Conservation (phyloP, 768 basidiomycete species). For the Collybiopsis confluens region DNA sequence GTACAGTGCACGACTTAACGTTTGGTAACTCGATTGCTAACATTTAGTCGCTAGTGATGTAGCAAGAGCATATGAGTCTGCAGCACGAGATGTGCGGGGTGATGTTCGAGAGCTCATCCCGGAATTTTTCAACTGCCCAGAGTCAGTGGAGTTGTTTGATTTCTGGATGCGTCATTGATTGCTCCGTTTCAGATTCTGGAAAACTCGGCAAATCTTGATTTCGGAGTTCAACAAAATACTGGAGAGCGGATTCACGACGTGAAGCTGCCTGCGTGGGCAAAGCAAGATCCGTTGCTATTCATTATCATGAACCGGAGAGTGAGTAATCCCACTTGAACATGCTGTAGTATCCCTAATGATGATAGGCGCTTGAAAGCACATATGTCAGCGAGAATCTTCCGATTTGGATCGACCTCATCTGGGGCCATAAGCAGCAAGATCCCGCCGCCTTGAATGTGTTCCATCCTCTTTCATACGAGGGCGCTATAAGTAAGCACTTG, state of each 20-base stretch:
- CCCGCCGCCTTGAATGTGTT: conserved; percentile 76
- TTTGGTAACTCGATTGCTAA: background rate
- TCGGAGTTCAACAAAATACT: conserved; percentile 66
- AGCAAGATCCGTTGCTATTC: conserved; percentile 78
- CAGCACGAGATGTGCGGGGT: conserved; percentile 79
- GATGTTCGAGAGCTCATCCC: conserved; percentile 94
- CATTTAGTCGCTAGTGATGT: conserved; percentile 50
- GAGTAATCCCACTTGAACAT: conserved; percentile 13
- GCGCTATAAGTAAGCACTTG: conserved; percentile 61
- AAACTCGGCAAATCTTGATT: conserved; percentile 76
- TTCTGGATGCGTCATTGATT: background rate
- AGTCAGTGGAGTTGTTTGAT: conserved; percentile 38
- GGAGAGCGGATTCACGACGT: conserved; percentile 85
- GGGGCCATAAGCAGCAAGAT: conserved; percentile 85
- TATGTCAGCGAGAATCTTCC: conserved; percentile 81
- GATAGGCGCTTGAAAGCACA: conserved; percentile 81
- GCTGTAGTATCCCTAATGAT: background rate
- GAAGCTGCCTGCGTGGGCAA: conserved; percentile 88
- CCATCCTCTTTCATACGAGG: conserved; percentile 92
- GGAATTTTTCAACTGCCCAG: conserved; percentile 81
- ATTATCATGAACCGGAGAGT: conserved; percentile 74
- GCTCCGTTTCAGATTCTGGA: conserved; percentile 74
- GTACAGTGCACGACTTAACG: conserved; percentile 29
- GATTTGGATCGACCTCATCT: conserved; percentile 92
- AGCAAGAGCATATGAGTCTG: conserved; percentile 77